Conservation (phyloP, 169 alveolate species). For the Eimeria acervulina region DNA sequence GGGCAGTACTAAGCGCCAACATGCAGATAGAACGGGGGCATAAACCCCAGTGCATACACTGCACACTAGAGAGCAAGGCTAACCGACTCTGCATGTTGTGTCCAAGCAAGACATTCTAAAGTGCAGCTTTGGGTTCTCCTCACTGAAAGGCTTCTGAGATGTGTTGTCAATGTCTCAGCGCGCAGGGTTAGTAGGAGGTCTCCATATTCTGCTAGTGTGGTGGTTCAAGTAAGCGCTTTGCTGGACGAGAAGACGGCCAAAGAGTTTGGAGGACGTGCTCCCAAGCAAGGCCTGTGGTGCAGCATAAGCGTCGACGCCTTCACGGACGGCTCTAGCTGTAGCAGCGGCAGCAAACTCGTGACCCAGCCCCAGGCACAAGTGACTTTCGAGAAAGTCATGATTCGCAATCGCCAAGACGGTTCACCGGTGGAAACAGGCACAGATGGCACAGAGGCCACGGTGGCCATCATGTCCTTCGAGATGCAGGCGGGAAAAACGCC, state of each 20-base stretch:
- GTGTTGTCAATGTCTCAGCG: not conserved
- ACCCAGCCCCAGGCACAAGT: not conserved
- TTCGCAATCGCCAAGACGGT: constrained; percentile 45
- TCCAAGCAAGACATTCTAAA: not conserved
- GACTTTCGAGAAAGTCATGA: not conserved
- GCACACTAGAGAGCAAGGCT: not conserved
- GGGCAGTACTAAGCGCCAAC: not conserved
- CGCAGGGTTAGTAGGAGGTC: constrained; percentile 17
- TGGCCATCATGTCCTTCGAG: constrained; percentile 45
- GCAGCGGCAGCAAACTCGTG: not conserved
- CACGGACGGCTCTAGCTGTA: constrained; percentile 9
- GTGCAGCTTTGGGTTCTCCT: not conserved
- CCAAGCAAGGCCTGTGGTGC: constrained; percentile 46
- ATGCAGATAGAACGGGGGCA: not conserved
- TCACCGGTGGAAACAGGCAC: constrained; percentile 41
- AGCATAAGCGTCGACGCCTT: constrained; percentile 1
- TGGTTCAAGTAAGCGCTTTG: constrained; percentile 21
- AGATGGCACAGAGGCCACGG: not conserved
- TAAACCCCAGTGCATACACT: not conserved
- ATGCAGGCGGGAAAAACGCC: not conserved
- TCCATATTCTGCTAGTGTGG: not conserved
- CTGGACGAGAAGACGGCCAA: not conserved
- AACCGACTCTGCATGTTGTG: not conserved
- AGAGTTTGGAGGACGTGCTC: constrained; percentile 20
- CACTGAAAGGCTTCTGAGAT: not conserved